Evolutionary conservation across 805 yeast genomes (phyloP), one percentile per base, ranked within the genome.

Genomic region (Saccharomycopsis javanensis): DNA sequence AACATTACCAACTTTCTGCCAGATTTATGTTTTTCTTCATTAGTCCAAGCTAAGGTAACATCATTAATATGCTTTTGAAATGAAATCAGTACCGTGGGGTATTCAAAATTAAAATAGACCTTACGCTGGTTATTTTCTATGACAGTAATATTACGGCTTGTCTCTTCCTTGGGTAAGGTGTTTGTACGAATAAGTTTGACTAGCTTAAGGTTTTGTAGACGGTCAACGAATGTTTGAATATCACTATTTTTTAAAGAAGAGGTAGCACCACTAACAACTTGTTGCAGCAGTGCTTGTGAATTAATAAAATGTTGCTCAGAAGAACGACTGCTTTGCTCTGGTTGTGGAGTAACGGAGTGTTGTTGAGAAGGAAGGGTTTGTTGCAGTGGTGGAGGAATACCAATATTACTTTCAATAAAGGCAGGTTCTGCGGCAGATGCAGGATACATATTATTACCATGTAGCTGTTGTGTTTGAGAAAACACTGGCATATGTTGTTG

Each of bases 1-100:
- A 79, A 76, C 53, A 68, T 65, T 5, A 79, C 81, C 35, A 79
- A 70, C 42, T 82, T 66, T 37, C 84, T 66, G 52, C 72, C 71
- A n/a, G 66, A 65, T 23, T 15, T 30, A 20, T 62, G 60, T 51
- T 66, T 62, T 60, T 79, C 83, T 42, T 68, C 72, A 8, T 61
- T 62, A 1, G 75, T 63, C 82, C 83, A 80, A 60, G 69, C 62
- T 28, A 64, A 65, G 2, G 73, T 68, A 71, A 79, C 69, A 11
- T 63, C 58, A 51, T 66, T 66, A 53, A 71, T 64, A 66, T 64
- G 55, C 67, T 68, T 34, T 57, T 58, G 52, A 30, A 57, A 56
- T 13, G 50, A 42, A n/a, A 60, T 58, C 16, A 51, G 31, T 11
- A 60, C 61, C 15, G 61, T 59, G 10, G 63, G 63, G 35, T 58